phyloP scores from a whole-genome alignment of 306 rosid species.

The Rosa multiflora region DNA sequence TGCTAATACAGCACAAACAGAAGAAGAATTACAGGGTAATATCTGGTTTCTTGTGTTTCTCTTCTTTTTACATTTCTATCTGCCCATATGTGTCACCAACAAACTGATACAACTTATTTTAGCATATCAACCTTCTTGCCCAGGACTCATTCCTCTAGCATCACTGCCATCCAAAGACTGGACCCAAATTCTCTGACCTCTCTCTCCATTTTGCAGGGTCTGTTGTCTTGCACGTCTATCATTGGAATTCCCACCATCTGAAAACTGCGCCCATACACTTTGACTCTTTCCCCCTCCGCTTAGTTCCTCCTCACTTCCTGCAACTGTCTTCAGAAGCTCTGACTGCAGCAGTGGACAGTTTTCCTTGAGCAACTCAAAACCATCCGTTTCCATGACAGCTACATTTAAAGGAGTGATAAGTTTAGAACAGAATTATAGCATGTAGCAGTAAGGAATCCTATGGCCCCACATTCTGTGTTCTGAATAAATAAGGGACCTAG shows the following conservation, averaged over 20 bases:
- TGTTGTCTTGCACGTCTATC: constrained; percentile 82
- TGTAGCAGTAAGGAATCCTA: constrained; percentile 7
- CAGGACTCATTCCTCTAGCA: constrained; percentile 66
- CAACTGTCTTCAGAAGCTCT: constrained; percentile 88
- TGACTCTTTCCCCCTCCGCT: constrained; percentile 84
- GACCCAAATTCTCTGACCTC: constrained; percentile 69
- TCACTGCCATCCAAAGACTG: constrained; percentile 74
- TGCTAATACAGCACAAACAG: neutral
- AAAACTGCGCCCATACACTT: constrained; percentile 95
- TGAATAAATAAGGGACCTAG: neutral
- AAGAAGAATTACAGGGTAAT: neutral
- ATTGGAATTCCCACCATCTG: constrained; percentile 87
- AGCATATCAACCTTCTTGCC: constrained; percentile 54
- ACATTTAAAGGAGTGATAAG: constrained; percentile 29
- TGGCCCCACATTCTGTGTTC: constrained; percentile 20
- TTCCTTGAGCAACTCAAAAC: constrained; percentile 90
- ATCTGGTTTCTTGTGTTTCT: neutral
- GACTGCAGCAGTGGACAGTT: constrained; percentile 87
- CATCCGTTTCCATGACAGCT: constrained; percentile 99
- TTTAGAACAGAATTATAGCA: constrained; percentile 8
- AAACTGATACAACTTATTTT: neutral
- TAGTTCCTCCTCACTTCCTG: constrained; percentile 84
- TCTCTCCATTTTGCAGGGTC: constrained; percentile 82
- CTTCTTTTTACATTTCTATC: constrained; percentile 10
- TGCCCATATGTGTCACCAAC: constrained; percentile 7